Evolutionary conservation across 305 asterid species (phyloP), one percentile per base, ranked within the genome.

Genomic region (Ajuga reptans): DNA sequence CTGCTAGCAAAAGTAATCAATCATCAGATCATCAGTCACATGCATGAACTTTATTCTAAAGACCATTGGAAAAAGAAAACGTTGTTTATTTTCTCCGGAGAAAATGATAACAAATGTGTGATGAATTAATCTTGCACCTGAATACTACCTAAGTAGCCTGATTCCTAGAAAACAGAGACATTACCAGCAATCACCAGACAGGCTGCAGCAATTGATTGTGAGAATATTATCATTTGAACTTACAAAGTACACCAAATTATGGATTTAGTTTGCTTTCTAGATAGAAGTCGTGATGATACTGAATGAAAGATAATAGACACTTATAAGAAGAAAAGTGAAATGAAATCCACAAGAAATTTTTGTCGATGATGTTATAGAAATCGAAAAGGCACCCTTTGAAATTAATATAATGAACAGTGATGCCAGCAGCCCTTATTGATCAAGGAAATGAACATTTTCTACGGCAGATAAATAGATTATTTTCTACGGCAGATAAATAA

Each of bases 1-100:
- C 97, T 92, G 88, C 41, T 43, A 69, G 33, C 41, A 58, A 39
- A 64, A 68, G 50, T 18, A 75, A 46, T 15, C 34, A 58, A 31
- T 11, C 56, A 70, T 42, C 53, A 45, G 36, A 52, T 52, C 11
- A 45, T 72, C 50, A 62, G 69, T 64, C 75, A 51, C 68, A 61
- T 33, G 15, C 49, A 62, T 42, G 12, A 70, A 69, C 47, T 15
- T 18, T 60, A 42, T 18, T 24, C 37, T 9, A 54, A 42, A 56
- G 33, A 61, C 45, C 3, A 63, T 56, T 60, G 49, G 14, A 27
- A 60, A 52, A 39, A 39, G 45, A 17, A 53, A 9, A 63, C 17
- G 39, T 27, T 18, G 2, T 5, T 21, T 21, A 17, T 56, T 5
- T 52, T 34, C 27, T 29, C 53, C 42, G 21, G 18, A 33, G 51